Evolutionary conservation across 495 filamentous ascomycete species (phyloP), one percentile per base, ranked within the genome.

Genomic region (Xylaria venustula): DNA sequence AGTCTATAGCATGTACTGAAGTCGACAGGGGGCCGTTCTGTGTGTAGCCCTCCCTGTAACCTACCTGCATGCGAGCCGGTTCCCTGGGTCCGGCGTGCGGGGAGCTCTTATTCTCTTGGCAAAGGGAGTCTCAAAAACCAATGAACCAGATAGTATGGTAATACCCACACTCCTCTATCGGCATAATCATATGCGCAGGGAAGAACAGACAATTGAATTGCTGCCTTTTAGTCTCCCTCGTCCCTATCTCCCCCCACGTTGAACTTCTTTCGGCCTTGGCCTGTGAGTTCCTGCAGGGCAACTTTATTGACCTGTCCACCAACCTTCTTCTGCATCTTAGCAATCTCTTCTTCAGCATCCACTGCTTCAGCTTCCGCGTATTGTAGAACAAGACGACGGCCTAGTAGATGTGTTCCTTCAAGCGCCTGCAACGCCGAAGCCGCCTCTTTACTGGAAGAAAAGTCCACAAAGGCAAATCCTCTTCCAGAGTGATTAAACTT

Each of bases 381-480:
- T 71, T 97, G 90, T 51, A 99, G 77, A 28, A 98, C 91, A 59
- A 99, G 79, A 65, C 87, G 85, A 51, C 94, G 83, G 46, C 94
- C 94, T 34, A 98, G 79, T 50, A 99, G 75, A 88, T 99, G 94
- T 17, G 94, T 97, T 73, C 95, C 90, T 72, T 87, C 87, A 54
- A 99, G 81, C 25, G 94, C 88, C 65, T 91, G 87, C 79, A 97
- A 87, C 54, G 94, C 95, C 75, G 91, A 96, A 75, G 93, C 87
- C 44, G 94, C 95, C 77, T 99, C 94, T 65, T 89, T 88, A 61
- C 90, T 83, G 62, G 91, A 97, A 52, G 91, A 85, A 71, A 98
- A 99, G 62, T 98, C 93, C 9, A 92, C 95, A 77, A 99, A 99
- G 32, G 92, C 94, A 71, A 97, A 99, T 41, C 94, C 94, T 72